Percentiles rank a stretch among this genome's conserved stretches.
Conservation (phyloP, 2,329 filamentous ascomycete species). For the Xylariaceae sp. region DNA sequence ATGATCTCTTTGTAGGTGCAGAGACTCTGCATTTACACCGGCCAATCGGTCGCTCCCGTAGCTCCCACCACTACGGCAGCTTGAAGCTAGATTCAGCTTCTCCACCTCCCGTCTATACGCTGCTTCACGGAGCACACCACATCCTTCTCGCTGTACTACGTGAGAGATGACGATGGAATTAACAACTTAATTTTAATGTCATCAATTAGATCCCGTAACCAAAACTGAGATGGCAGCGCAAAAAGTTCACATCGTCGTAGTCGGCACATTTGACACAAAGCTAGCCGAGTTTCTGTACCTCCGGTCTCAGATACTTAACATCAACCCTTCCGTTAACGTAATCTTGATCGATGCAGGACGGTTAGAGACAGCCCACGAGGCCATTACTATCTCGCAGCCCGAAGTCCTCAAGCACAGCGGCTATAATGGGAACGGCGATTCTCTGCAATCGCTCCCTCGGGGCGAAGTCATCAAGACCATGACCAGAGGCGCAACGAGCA, state of each 20-base stretch:
- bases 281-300: slow-evolving; percentile 62
- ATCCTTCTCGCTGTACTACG: too few species aligned
- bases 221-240: slow-evolving; percentile 25
- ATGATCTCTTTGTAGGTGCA: background rate
- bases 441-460: slow-evolving; percentile 52
- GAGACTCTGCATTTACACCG: background rate
- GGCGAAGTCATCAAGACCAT: slow-evolving; percentile 62
- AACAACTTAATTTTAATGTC: too few species aligned
- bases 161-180: too few species aligned
- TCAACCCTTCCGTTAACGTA: slow-evolving; percentile 49
- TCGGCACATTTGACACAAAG: slow-evolving; percentile 71
- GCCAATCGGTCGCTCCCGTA: slow-evolving; percentile 5
- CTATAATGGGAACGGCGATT: slow-evolving; percentile 43
- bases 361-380: slow-evolving; percentile 45
- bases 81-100: slow-evolving; percentile 12
- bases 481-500: slow-evolving; percentile 51
- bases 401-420: slow-evolving; percentile 43
- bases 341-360: slow-evolving; percentile 64
- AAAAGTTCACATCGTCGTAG: slow-evolving; percentile 46
- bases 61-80: background rate
- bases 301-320: slow-evolving; percentile 38
- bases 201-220: background rate
- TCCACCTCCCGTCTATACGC: slow-evolving; percentile 14
- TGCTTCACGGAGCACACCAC: too few species aligned
- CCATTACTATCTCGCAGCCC: slow-evolving; percentile 46